Evolutionary conservation across 176 grass and related monocot species (phyloP), one percentile per base, ranked within the genome.

Genomic region (Lolium perenne): DNA sequence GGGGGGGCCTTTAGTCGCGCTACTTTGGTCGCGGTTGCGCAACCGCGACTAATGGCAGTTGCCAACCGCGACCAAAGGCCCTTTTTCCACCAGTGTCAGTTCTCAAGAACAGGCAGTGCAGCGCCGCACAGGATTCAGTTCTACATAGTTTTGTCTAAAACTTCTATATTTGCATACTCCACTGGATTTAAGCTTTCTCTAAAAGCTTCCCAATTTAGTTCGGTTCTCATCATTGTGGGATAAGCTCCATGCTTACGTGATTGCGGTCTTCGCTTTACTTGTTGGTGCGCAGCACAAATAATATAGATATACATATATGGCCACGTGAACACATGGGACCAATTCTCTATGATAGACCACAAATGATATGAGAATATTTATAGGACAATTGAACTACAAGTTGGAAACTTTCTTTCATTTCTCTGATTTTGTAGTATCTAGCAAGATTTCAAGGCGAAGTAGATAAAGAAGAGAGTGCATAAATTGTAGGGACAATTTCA

Each of bases 201-300:
- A 50, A 54, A 32, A 66, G 21, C 29, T 80, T 85, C 67, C 26
- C 18, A 32, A 69, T 71, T 83, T 61, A 38, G 69, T 32, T 78
- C 35, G 32, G 55, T 65, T 47, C 66, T 47, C n/a, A 47, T 83
- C 81, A 74, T 48, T 50, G 53, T 74, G 56, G 55, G 18, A 74
- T 32, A 84, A 67, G 9, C 3, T 40, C 6, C 48, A 54, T 78
- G 12, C 26, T 54, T 77, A 6, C 3, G 26, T 71, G 8, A 72
- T 86, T 72, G 12, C 32, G 55, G 35, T 71, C 71, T 74, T 71
- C 17, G 8, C 8, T 77, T 81, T 81, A 15, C 22, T 22, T 71
- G 53, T 72, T 62, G 70, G 72, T 69, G 51, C 4, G 75, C 35
- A 62, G 20, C 14, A 76, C 13, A 71, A 69, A 69, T 51, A 76